These are phyloP conservation scores for Fusarium drepaniforme DNA, from an alignment of 2,329 filamentous ascomycete genomes.

Conservation along the genomic window DNA sequence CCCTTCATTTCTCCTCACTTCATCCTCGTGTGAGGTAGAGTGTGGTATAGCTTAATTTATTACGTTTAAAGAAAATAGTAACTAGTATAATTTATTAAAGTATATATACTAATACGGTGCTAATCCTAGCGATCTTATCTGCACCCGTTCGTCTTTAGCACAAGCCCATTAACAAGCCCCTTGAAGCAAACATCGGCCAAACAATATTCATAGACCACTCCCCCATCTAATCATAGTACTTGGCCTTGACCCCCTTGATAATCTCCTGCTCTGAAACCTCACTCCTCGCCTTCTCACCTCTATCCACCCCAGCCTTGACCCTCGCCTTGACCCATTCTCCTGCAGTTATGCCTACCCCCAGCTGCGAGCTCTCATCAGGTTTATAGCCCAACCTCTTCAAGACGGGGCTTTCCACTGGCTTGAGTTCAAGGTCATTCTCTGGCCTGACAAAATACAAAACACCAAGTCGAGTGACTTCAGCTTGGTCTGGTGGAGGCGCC, in stretches of 20 bases:
- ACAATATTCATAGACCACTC: no score
- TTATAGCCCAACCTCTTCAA: neutral
- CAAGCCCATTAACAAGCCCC: no score
- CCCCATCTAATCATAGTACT: neutral
- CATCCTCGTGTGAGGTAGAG: no score
- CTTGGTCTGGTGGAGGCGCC: neutral
- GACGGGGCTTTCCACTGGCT: neutral
- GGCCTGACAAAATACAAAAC: constrained; percentile 7
- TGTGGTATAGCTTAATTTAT: no score
- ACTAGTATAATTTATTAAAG: no score
- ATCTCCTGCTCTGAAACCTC: neutral
- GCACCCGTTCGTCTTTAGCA: no score
- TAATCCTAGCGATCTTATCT: no score
- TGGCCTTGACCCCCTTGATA: neutral
- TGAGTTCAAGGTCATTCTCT: constrained; percentile 1
- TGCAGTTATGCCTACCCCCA: neutral
- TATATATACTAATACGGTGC: no score
- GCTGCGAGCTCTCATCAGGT: neutral
- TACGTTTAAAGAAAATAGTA: no score
- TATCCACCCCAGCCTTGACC: constrained; percentile 1
- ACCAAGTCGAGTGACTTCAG: neutral
- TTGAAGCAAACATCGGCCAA: no score
- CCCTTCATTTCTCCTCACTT: no score
- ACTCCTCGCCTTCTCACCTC: neutral
- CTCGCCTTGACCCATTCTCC: constrained; percentile 8